Evolutionary conservation across 768 basidiomycete species (phyloP).

Genomic region (Suillus discolor): DNA sequence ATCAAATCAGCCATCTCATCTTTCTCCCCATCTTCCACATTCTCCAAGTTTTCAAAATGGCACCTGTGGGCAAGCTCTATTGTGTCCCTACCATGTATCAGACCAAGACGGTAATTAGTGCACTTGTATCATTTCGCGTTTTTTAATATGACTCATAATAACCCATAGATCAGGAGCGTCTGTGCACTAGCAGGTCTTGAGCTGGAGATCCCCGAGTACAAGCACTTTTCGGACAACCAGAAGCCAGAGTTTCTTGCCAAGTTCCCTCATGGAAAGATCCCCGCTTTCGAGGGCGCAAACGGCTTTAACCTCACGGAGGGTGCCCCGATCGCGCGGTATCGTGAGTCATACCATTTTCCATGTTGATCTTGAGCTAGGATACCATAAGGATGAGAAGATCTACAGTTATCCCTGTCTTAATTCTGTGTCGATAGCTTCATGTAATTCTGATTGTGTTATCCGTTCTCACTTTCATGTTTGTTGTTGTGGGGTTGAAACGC

Average conservation of each 20-base stretch:
- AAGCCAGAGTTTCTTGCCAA: constrained; percentile 71
- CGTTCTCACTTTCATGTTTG: constrained; percentile 1
- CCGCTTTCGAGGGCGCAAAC: constrained; percentile 74
- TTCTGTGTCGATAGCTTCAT: constrained; percentile 51
- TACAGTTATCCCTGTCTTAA: constrained; percentile 81
- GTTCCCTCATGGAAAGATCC: constrained; percentile 84
- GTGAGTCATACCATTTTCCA: constrained; percentile 46
- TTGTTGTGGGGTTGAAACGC: constrained; percentile 3
- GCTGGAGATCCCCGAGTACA: constrained; percentile 54
- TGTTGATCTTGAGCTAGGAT: constrained; percentile 13
- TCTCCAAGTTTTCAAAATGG: constrained; percentile 43
- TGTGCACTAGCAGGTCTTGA: constrained; percentile 64
- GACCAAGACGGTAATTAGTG: constrained; percentile 47
- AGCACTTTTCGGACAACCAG: constrained; percentile 67
- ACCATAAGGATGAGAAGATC: constrained; percentile 34
- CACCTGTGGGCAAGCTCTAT: constrained; percentile 68
- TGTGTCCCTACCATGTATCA: constrained; percentile 42
- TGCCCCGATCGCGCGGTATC: constrained; percentile 79
- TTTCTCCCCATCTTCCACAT: constrained; percentile 19
- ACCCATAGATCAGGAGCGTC: constrained; percentile 50
- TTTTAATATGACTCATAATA: constrained; percentile 9
- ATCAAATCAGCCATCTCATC: constrained; percentile 9
- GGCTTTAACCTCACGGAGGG: constrained; percentile 83
- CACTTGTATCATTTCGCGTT: constrained; percentile 7
- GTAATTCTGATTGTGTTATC: constrained; percentile 13